Percentiles rank a stretch among this genome's conserved stretches.
Conservation (phyloP, 768 basidiomycete genomes). For the Chiua virens region DNA sequence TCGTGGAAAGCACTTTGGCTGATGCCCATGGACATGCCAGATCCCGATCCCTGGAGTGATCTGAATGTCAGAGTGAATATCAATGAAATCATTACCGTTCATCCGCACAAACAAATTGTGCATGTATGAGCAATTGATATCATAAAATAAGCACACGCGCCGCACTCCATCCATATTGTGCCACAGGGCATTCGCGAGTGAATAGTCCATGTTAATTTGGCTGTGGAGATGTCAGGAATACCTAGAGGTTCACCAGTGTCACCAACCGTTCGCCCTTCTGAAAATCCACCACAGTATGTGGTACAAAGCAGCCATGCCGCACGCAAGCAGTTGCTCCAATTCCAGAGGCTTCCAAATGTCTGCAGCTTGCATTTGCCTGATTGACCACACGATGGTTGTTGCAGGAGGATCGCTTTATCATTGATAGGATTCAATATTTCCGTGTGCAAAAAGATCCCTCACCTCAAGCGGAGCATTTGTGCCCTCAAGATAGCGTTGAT, state of each 20-base stretch:
- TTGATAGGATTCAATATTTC: too few species aligned
- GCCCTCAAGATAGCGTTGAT: too few species aligned
- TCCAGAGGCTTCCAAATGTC: background rate
- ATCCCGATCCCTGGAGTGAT: conserved; percentile 23
- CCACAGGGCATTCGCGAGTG: conserved; percentile 19
- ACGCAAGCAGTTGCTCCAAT: background rate
- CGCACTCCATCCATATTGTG: conserved; percentile 2
- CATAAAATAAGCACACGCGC: conserved; percentile 24
- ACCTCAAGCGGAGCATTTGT: too few species aligned
- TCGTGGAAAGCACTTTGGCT: conserved; percentile 20
- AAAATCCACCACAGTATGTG: conserved; percentile 28
- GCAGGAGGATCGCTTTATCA: background rate
- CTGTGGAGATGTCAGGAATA: conserved; percentile 26
- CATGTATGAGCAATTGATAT: conserved; percentile 31
- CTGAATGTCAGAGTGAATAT: background rate
- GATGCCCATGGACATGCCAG: conserved; percentile 34
- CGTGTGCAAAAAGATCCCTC: too few species aligned
- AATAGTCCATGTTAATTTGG: conserved; percentile 31
- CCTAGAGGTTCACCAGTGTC: conserved; percentile 25
- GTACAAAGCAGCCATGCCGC: conserved; percentile 16
- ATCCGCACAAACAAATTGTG: conserved; percentile 14
- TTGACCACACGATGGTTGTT: background rate
- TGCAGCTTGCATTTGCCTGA: background rate
- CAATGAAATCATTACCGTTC: background rate
- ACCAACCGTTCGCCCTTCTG: conserved; percentile 1